A percentile compares a stretch with the other conserved stretches of the same genome.
Conservation (phyloP, 768 basidiomycete genomes). For the Lactarius hengduanensis region DNA sequence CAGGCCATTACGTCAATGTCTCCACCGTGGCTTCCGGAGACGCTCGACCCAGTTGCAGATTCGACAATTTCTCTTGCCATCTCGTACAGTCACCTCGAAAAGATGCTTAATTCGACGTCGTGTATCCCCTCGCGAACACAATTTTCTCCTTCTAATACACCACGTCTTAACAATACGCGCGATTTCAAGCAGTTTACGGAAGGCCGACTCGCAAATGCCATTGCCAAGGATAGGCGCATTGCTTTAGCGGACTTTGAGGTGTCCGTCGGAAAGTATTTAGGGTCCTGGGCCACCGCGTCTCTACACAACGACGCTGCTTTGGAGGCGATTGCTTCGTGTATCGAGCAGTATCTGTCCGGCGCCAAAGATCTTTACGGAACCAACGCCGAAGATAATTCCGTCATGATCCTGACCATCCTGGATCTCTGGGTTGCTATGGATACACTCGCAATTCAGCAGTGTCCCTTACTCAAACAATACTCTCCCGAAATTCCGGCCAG, state of each 20-base stretch:
- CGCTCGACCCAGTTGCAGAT: constrained; percentile 5
- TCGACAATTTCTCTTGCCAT: constrained; percentile 7
- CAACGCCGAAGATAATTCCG: constrained; percentile 31
- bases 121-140: too few relatives aligned
- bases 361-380: constrained; percentile 7
- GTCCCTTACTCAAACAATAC: constrained; percentile 44
- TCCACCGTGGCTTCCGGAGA: neutral
- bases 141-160: neutral
- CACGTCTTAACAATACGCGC: neutral
- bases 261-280: constrained; percentile 9
- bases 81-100: constrained; percentile 8
- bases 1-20: neutral
- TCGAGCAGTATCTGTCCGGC: constrained; percentile 14
- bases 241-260: constrained; percentile 20
- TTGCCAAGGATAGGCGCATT: constrained; percentile 4
- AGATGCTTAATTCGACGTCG: neutral
- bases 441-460: constrained; percentile 34
- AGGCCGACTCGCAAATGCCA: neutral
- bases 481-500: constrained; percentile 44
- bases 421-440: constrained; percentile 53
- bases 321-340: constrained; percentile 15
- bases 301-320: neutral
- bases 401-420: constrained; percentile 46
- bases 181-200: constrained; percentile 10
- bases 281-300: neutral